Base-by-base conservation (phyloP, 768 basidiomycete genomes). In the Podaxis sp. region DNA sequence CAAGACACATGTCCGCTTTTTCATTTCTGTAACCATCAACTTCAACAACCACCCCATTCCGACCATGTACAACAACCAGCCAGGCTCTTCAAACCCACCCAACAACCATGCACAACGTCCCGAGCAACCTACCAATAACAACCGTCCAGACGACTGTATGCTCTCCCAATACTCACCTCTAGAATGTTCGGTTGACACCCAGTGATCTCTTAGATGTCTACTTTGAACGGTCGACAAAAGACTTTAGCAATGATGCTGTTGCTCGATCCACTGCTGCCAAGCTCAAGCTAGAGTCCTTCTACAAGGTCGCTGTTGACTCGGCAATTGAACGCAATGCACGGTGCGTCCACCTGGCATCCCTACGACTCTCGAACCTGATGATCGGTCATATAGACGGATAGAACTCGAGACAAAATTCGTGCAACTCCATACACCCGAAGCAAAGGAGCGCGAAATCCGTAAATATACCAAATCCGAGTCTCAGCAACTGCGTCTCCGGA, bases 221-320 rank as follows among this genome's bases (percentile, higher is more conserved):
- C 80, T 99, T 98, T 75, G 91, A 97, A 74, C 85, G 96, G 65
- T 88, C 88, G 56, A 90, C 91, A 0, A 77, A 82, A 46, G 86
- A 84, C 61, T 96, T 96, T 80, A 90, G 90, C 17, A 86, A 94
- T 66, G 89, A 92, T 71, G 90, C 93, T 19, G 83, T 94, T 57
- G 93, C 94, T 62, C 91, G 91, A 55, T 89, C 93, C 7, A 96
- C 94, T 53, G 92, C 91, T 25, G 94, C 96, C 19, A 97, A 97
- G 73, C 86, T 98, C 74, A 97, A 97, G 76, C 88, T 99, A 60
- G 96, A 96, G 76, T 92, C 96, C 51, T 98, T 89, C 79, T 99
- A 99, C 82, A 98, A 98, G 76, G 91, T 98, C 62, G 94, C 96
- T 4, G 96, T 99, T 37, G 95, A 98, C 73, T 85, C 93, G 65